Conservation (phyloP, 768 basidiomycete genomes). For the Naganishia friedmannii region DNA sequence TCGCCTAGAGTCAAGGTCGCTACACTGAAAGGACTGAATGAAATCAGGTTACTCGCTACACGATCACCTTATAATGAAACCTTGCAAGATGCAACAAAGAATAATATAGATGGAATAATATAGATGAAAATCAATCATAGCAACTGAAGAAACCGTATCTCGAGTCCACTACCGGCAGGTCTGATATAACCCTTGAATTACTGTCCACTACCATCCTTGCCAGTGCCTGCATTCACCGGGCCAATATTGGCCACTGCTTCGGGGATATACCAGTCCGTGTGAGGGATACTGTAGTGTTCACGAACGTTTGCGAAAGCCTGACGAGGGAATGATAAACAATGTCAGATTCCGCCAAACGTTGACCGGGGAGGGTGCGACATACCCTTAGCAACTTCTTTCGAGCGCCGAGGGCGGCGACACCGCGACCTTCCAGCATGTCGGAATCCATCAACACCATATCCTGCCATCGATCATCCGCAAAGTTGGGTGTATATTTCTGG, state of each 20-base stretch:
- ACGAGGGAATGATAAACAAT: constrained; percentile 29
- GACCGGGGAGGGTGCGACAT: constrained; percentile 9
- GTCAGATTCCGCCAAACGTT: not conserved
- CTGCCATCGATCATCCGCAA: constrained; percentile 83
- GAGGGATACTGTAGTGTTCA: constrained; percentile 47
- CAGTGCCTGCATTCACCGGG: not conserved
- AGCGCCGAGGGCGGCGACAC: constrained; percentile 97
- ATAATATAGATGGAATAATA: no score
- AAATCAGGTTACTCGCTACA: constrained; percentile 6
- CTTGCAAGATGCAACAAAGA: not conserved
- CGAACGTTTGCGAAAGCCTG: constrained; percentile 52
- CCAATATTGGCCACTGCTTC: constrained; percentile 15
- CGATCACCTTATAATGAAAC: not conserved
- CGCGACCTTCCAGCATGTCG: constrained; percentile 77
- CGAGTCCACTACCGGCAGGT: not conserved
- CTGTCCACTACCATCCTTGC: not conserved
- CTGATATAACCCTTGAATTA: not conserved
- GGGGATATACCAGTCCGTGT: constrained; percentile 40
- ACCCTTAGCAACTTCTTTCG: constrained; percentile 92
- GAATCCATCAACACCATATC: constrained; percentile 94
- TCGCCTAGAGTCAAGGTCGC: no score
- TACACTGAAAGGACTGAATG: no score
- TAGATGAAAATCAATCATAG: not conserved
- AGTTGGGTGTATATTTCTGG: constrained; percentile 84
- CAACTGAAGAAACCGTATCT: not conserved